A percentile compares a stretch with the other conserved stretches of the same genome.
Conservation (phyloP, 78 protist genomes). For the Dictyostelium intermedium region DNA sequence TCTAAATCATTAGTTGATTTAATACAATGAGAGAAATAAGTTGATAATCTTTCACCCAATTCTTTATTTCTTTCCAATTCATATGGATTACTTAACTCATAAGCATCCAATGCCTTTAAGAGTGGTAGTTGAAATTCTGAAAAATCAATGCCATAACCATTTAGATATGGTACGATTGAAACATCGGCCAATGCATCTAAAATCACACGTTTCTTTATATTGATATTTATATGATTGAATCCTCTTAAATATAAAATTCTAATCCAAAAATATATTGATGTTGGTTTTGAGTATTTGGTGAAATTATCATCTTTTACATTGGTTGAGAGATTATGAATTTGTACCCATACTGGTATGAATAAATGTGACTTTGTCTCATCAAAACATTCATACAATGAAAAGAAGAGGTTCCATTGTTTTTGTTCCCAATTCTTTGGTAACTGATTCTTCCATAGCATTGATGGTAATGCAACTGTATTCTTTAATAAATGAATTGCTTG, state of each 20-base stretch:
- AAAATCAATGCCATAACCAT: neutral
- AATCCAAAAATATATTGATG: slow-evolving; percentile 28
- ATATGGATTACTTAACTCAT: neutral
- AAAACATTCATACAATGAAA: slow-evolving; percentile 46
- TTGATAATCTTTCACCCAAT: neutral
- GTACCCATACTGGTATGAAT: slow-evolving; percentile 61
- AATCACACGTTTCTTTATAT: slow-evolving; percentile 43
- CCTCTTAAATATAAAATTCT: slow-evolving; percentile 25
- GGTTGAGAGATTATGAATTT: neutral
- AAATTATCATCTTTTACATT: neutral
- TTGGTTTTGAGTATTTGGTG: neutral
- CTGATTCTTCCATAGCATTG: neutral
- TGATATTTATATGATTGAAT: slow-evolving; percentile 51
- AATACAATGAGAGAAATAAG: neutral
- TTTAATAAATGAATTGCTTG: slow-evolving; percentile 51
- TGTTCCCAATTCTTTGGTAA: slow-evolving; percentile 19
- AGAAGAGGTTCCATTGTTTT: slow-evolving; percentile 56
- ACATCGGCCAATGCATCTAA: slow-evolving; percentile 12
- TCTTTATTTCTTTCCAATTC: slow-evolving; percentile 16
- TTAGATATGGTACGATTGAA: neutral
- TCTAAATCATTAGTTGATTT: neutral
- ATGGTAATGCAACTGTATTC: slow-evolving; percentile 13
- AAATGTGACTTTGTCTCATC: slow-evolving; percentile 76
- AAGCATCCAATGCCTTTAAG: slow-evolving; percentile 14
- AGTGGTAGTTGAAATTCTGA: neutral